Conservation (phyloP, 1,284 basidiomycete species). For the Lentinus polychrous region DNA sequence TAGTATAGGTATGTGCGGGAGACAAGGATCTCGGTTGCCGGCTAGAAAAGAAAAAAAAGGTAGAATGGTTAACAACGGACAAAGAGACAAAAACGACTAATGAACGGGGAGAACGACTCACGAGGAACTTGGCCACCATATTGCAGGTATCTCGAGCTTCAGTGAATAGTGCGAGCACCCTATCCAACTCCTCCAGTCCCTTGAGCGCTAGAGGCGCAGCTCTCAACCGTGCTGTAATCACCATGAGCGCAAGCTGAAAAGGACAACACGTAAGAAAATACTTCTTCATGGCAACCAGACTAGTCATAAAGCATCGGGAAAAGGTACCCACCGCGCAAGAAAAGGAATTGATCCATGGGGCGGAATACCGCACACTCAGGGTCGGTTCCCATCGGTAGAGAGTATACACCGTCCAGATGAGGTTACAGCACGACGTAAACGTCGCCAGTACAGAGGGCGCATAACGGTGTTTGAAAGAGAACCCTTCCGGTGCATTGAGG, state of each 20-base stretch:
- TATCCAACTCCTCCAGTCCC: constrained; percentile 57
- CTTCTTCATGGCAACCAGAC: too few species aligned
- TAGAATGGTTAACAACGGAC: too few species aligned
- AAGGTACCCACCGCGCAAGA: constrained; percentile 45
- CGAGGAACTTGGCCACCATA: constrained; percentile 53
- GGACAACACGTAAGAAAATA: not conserved
- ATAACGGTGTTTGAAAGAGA: constrained; percentile 49
- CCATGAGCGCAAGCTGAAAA: constrained; percentile 45
- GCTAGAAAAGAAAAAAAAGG: constrained; percentile 10
- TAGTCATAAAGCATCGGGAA: not conserved
- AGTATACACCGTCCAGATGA: constrained; percentile 48
- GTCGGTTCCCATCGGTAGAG: constrained; percentile 48
- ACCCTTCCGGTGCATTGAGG: constrained; percentile 52
- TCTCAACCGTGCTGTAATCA: too few species aligned
- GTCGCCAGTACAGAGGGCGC: constrained; percentile 61
- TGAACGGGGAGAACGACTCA: constrained; percentile 26
- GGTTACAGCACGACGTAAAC: constrained; percentile 49
- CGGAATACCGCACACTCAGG: constrained; percentile 48
- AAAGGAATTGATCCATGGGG: constrained; percentile 61
- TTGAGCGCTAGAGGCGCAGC: constrained; percentile 35
- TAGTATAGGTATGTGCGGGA: constrained; percentile 15
- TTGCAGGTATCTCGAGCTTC: constrained; percentile 48
- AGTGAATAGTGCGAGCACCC: constrained; percentile 51
- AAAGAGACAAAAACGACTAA: too few species aligned
- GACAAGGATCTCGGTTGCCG: constrained; percentile 18